Conservation (phyloP, 1,139 yeast genomes). For the Diutina mesorugosa region DNA sequence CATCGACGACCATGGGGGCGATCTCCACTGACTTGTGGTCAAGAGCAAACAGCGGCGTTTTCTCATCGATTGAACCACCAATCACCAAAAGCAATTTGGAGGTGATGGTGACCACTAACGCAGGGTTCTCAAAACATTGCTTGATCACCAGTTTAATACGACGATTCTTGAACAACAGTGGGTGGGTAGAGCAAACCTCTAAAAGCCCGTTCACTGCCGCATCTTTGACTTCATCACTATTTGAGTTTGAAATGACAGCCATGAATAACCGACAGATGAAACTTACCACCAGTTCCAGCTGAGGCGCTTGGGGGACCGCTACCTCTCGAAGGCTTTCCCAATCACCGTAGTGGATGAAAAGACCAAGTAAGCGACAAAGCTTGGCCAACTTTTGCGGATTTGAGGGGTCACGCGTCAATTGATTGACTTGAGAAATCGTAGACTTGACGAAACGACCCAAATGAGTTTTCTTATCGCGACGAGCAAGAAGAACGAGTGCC, state of each 20-base stretch:
- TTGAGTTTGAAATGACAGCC: background rate
- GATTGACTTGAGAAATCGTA: background rate
- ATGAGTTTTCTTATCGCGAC: background rate
- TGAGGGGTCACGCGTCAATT: background rate
- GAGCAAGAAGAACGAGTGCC: background rate
- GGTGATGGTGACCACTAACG: background rate
- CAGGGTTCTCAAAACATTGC: background rate
- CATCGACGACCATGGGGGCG: constrained; percentile 1
- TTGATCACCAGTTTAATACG: background rate
- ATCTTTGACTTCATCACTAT: background rate
- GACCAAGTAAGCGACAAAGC: background rate
- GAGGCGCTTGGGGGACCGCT: background rate
- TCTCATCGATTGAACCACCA: background rate
- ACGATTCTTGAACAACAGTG: background rate
- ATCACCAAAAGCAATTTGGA: background rate
- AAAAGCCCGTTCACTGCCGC: background rate
- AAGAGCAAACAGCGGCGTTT: background rate
- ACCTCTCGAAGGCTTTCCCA: background rate
- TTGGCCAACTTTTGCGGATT: background rate
- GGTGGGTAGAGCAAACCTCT: background rate
- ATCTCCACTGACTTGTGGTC: background rate
- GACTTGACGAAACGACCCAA: background rate
- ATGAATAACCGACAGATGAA: background rate
- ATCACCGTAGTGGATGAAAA: background rate
- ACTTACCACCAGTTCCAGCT: background rate